Evolutionary conservation across 2,329 filamentous ascomycete species (phyloP), one percentile per base, ranked within the genome.

Genomic region (Aspergillus luchuensis): DNA sequence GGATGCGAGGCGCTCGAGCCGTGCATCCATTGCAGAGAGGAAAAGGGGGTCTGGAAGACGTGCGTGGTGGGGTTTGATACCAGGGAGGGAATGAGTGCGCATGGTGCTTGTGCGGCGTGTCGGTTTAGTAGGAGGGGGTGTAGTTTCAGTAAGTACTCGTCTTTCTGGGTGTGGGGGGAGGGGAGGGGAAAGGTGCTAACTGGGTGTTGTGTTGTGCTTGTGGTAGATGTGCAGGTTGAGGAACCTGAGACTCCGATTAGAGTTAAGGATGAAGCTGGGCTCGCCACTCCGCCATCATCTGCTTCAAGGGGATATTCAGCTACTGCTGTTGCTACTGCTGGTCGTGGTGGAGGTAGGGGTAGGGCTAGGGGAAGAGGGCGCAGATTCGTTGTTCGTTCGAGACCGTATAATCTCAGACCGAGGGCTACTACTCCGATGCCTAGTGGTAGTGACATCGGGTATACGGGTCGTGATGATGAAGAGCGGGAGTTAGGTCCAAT

Each of bases 101-200:
- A 54, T 36, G 55, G 61, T 5, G 23, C 36, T 6, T 63, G 61
- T 15, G 43, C 61, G 6, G 58, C 55, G 8, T 61, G 61, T 48
- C 59, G 55, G 0, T 63, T 45, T 36, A 58, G 58, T 23, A 23
- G 61, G 28, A 41, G 58, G 1, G 28, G 54, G 7, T 50, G 47
- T 28, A 50, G 15, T 10, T n/a, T 50, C 5, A 30, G 47, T 50
- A n/a, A 17, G 47, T 48, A 17, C 2, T 50, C 1, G 4, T 30
- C 17, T 49, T 8, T 8, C 7, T 19, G 7, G 8, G 10, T 15
- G 10, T n/a, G n/a, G n/a, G n/a, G n/a, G n/a, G n/a, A n/a, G 10
- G 10, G 28, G 4, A 11, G 11, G n/a, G 19, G 3, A 5, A 6
- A 28, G 25, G 6, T 28, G 25, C 6, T 28, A 7, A 28, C 6